These are phyloP conservation scores for Musa beccarii DNA, from an alignment of 176 grass and related monocot species.

Conservation along the genomic window DNA sequence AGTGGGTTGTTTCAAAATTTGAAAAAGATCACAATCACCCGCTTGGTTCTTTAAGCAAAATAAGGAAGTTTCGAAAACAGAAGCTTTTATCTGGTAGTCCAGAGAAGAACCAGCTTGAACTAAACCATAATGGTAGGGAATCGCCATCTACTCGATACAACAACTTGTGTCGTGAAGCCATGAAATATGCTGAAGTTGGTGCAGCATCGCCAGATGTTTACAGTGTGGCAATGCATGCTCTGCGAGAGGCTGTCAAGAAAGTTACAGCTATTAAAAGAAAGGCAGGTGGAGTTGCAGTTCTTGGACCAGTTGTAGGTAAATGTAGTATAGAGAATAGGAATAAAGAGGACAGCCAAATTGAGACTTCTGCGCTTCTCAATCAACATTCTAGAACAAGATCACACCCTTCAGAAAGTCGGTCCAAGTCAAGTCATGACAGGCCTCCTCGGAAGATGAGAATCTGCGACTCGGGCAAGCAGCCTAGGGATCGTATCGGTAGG, in stretches of 20 bases:
- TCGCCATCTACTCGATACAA: constrained; percentile 13
- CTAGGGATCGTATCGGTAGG: background rate
- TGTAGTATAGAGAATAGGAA: background rate
- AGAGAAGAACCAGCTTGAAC: constrained; percentile 5
- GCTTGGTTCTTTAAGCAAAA: constrained; percentile 13
- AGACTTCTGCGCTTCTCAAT: background rate
- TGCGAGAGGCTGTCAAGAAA: constrained; percentile 19
- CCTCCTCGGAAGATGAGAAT: constrained; percentile 8
- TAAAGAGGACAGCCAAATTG: background rate
- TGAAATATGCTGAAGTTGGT: constrained; percentile 28
- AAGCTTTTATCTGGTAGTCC: constrained; percentile 2
- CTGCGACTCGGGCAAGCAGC: background rate
- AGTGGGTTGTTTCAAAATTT: constrained; percentile 26
- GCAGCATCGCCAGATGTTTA: constrained; percentile 24
- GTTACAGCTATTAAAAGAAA: constrained; percentile 26
- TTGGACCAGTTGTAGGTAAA: background rate
- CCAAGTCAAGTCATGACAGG: background rate
- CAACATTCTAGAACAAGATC: constrained; percentile 1
- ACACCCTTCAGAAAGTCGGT: background rate
- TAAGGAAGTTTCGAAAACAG: constrained; percentile 1
- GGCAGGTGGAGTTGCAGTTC: constrained; percentile 3
- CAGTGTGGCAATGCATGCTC: constrained; percentile 19
- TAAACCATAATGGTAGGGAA: constrained; percentile 3
- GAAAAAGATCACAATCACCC: constrained; percentile 24
- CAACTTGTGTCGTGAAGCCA: constrained; percentile 19